Evolutionary conservation across 163 green algal species (phyloP).

Genomic region (Trebouxiophyceae sp.): DNA sequence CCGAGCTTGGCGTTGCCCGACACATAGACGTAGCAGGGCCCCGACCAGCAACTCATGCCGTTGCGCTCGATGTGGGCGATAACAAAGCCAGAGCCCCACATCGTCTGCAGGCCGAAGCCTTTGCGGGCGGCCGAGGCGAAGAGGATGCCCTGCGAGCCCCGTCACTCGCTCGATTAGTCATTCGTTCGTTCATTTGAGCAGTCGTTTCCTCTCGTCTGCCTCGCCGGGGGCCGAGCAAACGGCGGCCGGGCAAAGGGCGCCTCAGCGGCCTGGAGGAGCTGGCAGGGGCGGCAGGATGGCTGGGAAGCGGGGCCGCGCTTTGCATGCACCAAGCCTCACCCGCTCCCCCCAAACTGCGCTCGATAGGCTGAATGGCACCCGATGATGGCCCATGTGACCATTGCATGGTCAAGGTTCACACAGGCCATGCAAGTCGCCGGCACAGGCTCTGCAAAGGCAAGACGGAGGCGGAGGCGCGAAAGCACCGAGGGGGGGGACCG

Average conservation of each 20-base stretch:
- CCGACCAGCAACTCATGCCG: not conserved
- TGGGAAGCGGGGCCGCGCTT: no score
- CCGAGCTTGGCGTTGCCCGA: not conserved
- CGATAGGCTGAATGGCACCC: not conserved
- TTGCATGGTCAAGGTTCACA: no score
- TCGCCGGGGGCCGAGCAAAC: no score
- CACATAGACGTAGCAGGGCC: constrained; percentile 1
- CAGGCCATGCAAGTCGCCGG: no score
- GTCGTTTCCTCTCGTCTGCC: not conserved
- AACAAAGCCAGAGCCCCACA: not conserved
- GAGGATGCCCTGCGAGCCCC: constrained; percentile 4
- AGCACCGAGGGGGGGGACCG: no score
- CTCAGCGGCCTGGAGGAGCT: no score
- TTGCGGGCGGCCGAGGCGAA: not conserved
- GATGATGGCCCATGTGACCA: no score
- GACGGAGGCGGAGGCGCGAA: not conserved
- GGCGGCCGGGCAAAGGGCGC: no score
- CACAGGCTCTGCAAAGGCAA: no score
- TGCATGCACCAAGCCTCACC: not conserved
- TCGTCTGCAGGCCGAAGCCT: constrained; percentile 2
- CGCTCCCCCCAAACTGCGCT: not conserved
- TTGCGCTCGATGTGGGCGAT: not conserved
- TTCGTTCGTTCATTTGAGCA: not conserved
- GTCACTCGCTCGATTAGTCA: not conserved
- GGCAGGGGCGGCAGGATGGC: not conserved